phyloP scores from a whole-genome alignment of 441 rosid genomes.

The Erodium moschatum region DNA sequence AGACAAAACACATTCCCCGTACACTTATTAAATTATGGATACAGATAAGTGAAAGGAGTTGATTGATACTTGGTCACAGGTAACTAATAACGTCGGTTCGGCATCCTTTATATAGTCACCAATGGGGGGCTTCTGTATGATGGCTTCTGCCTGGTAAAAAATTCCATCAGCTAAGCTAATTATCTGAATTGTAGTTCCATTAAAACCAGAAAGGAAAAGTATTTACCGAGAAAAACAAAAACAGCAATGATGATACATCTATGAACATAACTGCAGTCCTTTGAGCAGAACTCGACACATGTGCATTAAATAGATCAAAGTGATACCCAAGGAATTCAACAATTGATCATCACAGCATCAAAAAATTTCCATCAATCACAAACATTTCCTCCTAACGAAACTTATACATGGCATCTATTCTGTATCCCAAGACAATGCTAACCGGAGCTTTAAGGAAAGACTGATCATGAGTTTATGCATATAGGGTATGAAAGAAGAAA shows the following conservation, averaged over 20 bases:
- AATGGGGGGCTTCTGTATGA: conserved; percentile 42
- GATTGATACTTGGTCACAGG: conserved; percentile 74
- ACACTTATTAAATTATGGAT: conserved; percentile 17
- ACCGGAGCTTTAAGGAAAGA: not conserved
- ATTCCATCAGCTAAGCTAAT: conserved; percentile 23
- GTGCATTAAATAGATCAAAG: not conserved
- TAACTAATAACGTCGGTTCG: conserved; percentile 52
- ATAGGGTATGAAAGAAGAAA: not conserved
- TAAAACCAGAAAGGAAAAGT: conserved; percentile 16
- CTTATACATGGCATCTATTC: not conserved
- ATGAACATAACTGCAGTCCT: not conserved
- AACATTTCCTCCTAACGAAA: not conserved
- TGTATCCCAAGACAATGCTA: not conserved
- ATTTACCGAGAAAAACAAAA: conserved; percentile 6
- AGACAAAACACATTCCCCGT: conserved; percentile 1
- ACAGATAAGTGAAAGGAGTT: conserved; percentile 13
- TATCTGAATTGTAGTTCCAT: conserved; percentile 19
- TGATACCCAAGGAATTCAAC: too few species aligned
- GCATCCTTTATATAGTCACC: conserved; percentile 45
- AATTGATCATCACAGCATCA: too few species aligned
- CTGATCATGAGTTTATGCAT: not conserved
- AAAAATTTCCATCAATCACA: too few species aligned
- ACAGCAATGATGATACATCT: not conserved
- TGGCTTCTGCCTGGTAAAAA: conserved; percentile 75
- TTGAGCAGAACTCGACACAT: not conserved